phyloP scores from a whole-genome alignment of 2,329 filamentous ascomycete species.

The Fusarium poae region DNA sequence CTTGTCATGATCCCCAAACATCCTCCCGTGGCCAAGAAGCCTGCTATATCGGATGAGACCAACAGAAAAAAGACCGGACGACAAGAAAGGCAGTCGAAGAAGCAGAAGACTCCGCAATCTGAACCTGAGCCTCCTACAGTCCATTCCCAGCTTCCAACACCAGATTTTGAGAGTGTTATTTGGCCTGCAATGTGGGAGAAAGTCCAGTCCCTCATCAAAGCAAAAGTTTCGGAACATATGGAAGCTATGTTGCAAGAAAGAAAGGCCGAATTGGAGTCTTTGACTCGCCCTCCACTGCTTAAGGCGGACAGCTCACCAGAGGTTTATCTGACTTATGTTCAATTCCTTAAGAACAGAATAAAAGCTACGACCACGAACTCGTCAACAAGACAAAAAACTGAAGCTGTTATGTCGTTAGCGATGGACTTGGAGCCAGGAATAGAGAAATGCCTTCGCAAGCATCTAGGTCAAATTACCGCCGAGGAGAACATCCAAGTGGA shows the following conservation, averaged over 20 bases:
- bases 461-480: neutral
- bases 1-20: neutral
- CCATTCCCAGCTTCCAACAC: rapidly evolving
- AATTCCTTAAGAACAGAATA: neutral
- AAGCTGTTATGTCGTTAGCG: slow-evolving; percentile 13
- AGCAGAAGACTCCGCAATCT: neutral
- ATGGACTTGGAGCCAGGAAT: slow-evolving; percentile 3
- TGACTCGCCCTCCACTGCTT: neutral
- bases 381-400: rapidly evolving
- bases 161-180: neutral
- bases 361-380: neutral
- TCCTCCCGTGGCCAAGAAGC: neutral
- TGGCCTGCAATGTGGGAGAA: slow-evolving; percentile 1
- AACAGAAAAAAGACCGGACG: neutral
- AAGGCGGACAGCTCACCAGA: slow-evolving; percentile 9
- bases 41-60: too few species aligned
- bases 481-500: too few species aligned
- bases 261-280: neutral
- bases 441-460: neutral
- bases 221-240: rapidly evolving
- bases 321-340: neutral
- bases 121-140: rapidly evolving
- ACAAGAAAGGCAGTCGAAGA: rapidly evolving
- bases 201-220: neutral
- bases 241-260: neutral